Base-by-base conservation (phyloP, 1,284 basidiomycete genomes). In the Mycena citricolor region DNA sequence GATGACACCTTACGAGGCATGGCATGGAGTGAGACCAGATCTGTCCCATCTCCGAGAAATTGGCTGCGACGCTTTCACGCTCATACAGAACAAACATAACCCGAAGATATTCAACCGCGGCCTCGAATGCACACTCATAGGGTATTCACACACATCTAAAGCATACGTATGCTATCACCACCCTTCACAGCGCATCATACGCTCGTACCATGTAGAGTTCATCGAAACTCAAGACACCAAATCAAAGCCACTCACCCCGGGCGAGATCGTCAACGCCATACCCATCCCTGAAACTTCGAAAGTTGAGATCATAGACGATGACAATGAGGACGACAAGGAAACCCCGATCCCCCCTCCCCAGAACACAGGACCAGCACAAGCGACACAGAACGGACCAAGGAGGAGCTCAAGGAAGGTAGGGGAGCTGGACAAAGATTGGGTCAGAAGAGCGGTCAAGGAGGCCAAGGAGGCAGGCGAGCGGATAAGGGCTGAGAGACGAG, bases 1-100 rank as follows among this genome's bases (percentile, higher is more conserved):
- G 5, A 49, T 44, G 25, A 65, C 59, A 16, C 63, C 61, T 8
- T 59, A 57, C 33, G 58, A 67, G 32, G 57, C 47, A 10, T 58
- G 56, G 54, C 32, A 39, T 32, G 40, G 52, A 4, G 29, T 33
- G 3, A 61, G 58, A 47, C 61, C 62, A 2, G 47, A 62, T 43
- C 48, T 67, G 4, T 54, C 57, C 4, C 59, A 64, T 32, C 49
- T 66, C 1, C 36, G 56, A 10, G 63, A 63, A 39, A 65, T 64
- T 28, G 58, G 63, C 28, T 54, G 55, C 20, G 49, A 57, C 10
- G 56, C 62, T 8, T 66, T 62, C 54, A 57, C 65, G 7, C 54
- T 65, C 4, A 47, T 35, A 40, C 55, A 32, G 56, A 65, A 55
- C 32, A 57, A 23, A 16, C 61, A 32, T 44, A 51, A 47, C 52